Evolutionary conservation across 495 filamentous ascomycete species (phyloP), one percentile per base, ranked within the genome.

Genomic region (Daldinia concentrica): DNA sequence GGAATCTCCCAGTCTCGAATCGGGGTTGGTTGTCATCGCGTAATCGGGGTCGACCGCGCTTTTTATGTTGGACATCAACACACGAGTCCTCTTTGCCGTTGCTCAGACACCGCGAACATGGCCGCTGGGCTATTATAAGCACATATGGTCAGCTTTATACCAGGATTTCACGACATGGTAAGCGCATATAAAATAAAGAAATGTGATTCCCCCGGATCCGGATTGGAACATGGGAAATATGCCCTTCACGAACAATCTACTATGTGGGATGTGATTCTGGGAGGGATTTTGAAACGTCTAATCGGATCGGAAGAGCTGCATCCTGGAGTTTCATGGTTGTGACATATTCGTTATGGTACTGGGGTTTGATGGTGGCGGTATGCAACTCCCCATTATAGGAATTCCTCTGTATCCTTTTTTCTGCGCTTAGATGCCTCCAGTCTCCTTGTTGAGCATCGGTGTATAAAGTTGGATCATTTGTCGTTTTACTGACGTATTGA

Each of bases 21-120:
- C 86, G 84, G 27, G 82, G 74, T 69, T 88, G 83, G 68, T 83
- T 79, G 58, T 98, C 95, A 74, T 97, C 94, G 76, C 95, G 91
- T 74, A 99, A 84, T 58, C 95, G 90, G 72, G 95, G 95, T 63
- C 95, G 86, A 22, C 95, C 95, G 67, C 95, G 86, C 78, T 98
- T 98, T 81, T 98, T 99, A 80, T 98, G 95, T 72, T 94, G 93
- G 24, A 98, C 93, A 79, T 99, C 95, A 58, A 93, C 85, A 72
- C 95, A 98, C n/a, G 91, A 87, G 58, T 94, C 91, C 86, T 97
- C 80, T 69, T 90, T 90, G 60, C 87, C 86, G 77, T 86, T 88
- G 58, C 81, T 84, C 59, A 86, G 74, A 75, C 89, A 90, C 58
- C 89, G 82, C 55, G 86, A 86, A 64, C 89, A 90, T 26, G 89